These are phyloP conservation scores for Apocynum venetum DNA, from an alignment of 257 asterid genomes.

Conservation along the genomic window DNA sequence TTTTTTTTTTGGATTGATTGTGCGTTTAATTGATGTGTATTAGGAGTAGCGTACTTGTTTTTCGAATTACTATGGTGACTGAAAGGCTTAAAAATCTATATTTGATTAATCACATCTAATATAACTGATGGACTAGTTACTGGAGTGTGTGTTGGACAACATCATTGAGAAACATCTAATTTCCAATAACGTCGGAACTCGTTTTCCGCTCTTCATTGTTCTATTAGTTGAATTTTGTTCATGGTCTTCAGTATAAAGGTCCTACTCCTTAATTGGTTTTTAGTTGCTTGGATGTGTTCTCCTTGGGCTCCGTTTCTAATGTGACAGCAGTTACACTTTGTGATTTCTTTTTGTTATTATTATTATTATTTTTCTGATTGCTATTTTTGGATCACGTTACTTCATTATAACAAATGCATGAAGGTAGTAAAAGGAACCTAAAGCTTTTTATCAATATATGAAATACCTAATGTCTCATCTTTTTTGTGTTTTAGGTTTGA, in stretches of 20 bases:
- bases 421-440: background rate
- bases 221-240: background rate
- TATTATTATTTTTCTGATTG: background rate
- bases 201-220: background rate
- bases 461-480: conserved; percentile 13
- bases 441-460: background rate
- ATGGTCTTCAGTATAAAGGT: background rate
- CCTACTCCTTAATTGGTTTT: background rate
- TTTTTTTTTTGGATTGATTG: background rate
- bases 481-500: conserved; percentile 65
- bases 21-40: background rate
- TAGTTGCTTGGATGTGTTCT: background rate
- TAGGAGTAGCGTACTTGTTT: background rate
- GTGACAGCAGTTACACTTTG: background rate
- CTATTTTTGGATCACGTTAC: background rate
- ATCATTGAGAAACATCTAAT: background rate
- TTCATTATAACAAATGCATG: background rate
- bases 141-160: background rate
- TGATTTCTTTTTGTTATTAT: background rate
- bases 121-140: background rate
- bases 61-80: background rate
- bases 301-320: background rate
- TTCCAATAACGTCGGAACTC: background rate
- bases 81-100: background rate
- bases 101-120: background rate